phyloP scores from a whole-genome alignment of 2,329 filamentous ascomycete species.

The Myriosclerotinia duriaeana region DNA sequence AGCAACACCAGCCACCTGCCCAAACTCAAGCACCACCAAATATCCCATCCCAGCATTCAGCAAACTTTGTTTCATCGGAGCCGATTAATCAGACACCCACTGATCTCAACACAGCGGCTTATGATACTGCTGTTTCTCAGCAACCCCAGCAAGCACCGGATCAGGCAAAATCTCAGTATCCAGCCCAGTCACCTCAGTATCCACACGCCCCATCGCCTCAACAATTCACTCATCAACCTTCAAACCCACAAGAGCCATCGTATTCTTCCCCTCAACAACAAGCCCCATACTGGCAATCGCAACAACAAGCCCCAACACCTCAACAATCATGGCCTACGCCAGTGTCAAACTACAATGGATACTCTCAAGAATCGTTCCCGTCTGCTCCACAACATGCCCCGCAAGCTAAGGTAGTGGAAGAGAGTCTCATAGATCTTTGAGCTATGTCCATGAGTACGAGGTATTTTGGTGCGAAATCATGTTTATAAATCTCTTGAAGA shows the following conservation, averaged over 20 bases:
- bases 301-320: slow-evolving; percentile 44
- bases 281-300: slow-evolving; percentile 53
- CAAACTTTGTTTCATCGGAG: slow-evolving; percentile 41
- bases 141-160: slow-evolving; percentile 46
- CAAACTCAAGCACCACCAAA: slow-evolving; percentile 39
- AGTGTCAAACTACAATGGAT: slow-evolving; percentile 48
- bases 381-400: slow-evolving; percentile 61
- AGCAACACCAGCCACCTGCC: slow-evolving; percentile 33
- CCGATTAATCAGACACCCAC: slow-evolving; percentile 42
- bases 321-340: slow-evolving; percentile 43
- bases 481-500: slow-evolving; percentile 4
- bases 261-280: slow-evolving; percentile 38
- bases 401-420: slow-evolving; percentile 61
- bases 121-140: slow-evolving; percentile 44
- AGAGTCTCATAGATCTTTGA: slow-evolving; percentile 77
- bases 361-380: slow-evolving; percentile 63
- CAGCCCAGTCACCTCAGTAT: slow-evolving; percentile 41
- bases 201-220: slow-evolving; percentile 36
- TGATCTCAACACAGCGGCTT: slow-evolving; percentile 59
- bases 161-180: slow-evolving; percentile 40
- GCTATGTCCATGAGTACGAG: slow-evolving; percentile 39
- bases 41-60: slow-evolving; percentile 40
- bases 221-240: slow-evolving; percentile 31
- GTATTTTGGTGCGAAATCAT: slow-evolving; percentile 5
- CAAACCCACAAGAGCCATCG: slow-evolving; percentile 35